Evolutionary conservation across 768 basidiomycete genomes (phyloP), one percentile per base, ranked within the genome.

Genomic region (Rhodotorula toruloides): DNA sequence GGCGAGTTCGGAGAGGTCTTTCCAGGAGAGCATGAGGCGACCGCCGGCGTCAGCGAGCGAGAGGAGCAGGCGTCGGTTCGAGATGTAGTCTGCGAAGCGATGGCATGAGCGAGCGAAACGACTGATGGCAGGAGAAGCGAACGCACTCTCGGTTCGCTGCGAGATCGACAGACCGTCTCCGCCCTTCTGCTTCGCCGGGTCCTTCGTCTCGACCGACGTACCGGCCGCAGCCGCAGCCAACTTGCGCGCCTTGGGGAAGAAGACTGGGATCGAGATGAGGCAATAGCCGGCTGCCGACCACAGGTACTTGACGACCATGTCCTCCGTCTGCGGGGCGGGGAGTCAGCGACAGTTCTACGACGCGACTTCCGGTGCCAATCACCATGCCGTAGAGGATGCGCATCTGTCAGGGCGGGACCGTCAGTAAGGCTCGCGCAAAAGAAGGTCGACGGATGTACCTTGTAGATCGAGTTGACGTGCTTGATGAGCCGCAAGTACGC

Each of bases 11-110:
- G 96, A 84, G 11, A 97, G 80, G 73, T 97, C 94, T 76, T 96
- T 98, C 76, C 93, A 91, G 1, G 91, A 91, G 75, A 91, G 93
- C 93, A 98, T 97, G 52, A 97, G 79, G 40, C 94, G 83, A 0
- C 92, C 91, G 22, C 94, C 94, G 0, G 93, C 94, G 73, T 98
- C 94, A 3, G 94, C 92, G n/a, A 98, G 84, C 3, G 92, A 92
- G 39, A 97, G 82, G 4, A 98, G 82, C 1, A 97, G 83, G 17
- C 94, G 84, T 25, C 94, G 84, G 66, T 92, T 94, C 36, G 92
- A 93, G 55, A 98, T 91, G 76, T 98, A 98, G 12, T 87, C 86
- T 87, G 59, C 7, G 42, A 34, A 36, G 37, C 21, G 11, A 52
- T 43, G 27, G 50, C 29, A 22, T 22, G 37, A n/a, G 40, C 27